phyloP scores from a whole-genome alignment of 306 rosid species.

The Hylodesmum podocarpum region DNA sequence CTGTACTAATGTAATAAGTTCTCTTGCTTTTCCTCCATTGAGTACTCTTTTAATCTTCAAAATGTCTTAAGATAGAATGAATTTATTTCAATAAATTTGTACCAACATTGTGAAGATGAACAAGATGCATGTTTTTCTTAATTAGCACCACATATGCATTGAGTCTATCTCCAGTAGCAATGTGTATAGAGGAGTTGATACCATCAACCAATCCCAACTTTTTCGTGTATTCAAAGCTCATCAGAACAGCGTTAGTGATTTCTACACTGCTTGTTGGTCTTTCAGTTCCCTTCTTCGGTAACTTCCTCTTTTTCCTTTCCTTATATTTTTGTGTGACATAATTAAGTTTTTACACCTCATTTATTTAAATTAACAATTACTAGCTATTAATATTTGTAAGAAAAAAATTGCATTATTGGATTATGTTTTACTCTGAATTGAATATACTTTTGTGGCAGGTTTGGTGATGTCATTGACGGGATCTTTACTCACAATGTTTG shows the following conservation, averaged over 20 bases:
- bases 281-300: slow-evolving; percentile 82
- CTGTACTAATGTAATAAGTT: not conserved
- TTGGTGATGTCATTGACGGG: slow-evolving; percentile 90
- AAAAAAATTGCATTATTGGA: not conserved
- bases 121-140: slow-evolving; percentile 50
- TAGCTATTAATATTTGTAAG: too few species aligned
- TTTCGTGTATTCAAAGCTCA: slow-evolving; percentile 49
- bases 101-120: slow-evolving; percentile 7
- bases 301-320: slow-evolving; percentile 23
- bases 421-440: not conserved
- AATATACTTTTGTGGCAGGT: slow-evolving; percentile 50
- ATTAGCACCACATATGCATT: slow-evolving; percentile 73
- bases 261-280: slow-evolving; percentile 83
- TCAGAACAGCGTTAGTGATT: slow-evolving; percentile 72
- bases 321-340: not conserved
- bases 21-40: not conserved
- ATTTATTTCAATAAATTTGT: slow-evolving; percentile 5
- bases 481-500: slow-evolving; percentile 90
- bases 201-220: slow-evolving; percentile 57
- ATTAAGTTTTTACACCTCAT: too few species aligned
- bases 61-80: not conserved
- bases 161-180: slow-evolving; percentile 82
- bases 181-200: slow-evolving; percentile 88
- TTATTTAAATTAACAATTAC: too few species aligned
- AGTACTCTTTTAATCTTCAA: too few species aligned